Conservation (phyloP, 352 stramenopile genomes). For the Phytophthora agathidicida region DNA sequence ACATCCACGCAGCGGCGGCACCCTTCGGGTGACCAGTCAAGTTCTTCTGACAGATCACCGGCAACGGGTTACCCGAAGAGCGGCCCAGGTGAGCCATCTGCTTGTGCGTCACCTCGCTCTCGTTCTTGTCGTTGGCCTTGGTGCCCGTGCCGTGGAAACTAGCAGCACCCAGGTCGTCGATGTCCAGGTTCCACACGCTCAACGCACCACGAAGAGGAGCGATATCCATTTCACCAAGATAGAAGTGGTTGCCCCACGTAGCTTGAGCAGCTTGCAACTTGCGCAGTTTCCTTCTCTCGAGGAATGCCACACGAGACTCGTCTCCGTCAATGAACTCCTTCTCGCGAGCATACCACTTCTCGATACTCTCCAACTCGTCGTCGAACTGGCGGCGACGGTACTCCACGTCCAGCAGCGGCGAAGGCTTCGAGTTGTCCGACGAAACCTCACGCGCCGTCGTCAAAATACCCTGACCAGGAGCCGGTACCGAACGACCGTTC, state of each 20-base stretch:
- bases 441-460: slow-evolving; percentile 76
- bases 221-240: slow-evolving; percentile 59
- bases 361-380: slow-evolving; percentile 69
- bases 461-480: slow-evolving; percentile 86
- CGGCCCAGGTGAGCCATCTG: slow-evolving; percentile 82
- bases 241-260: slow-evolving; percentile 78
- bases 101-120: slow-evolving; percentile 88
- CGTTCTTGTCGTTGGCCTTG: slow-evolving; percentile 88
- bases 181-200: slow-evolving; percentile 75
- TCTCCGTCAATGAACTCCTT: slow-evolving; percentile 45
- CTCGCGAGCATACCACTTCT: slow-evolving; percentile 73
- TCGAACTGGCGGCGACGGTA: slow-evolving; percentile 84
- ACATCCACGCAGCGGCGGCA: slow-evolving; percentile 80
- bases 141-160: slow-evolving; percentile 89
- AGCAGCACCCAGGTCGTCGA: slow-evolving; percentile 83
- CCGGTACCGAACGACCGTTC: slow-evolving; percentile 83
- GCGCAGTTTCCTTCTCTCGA: slow-evolving; percentile 69
- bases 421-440: slow-evolving; percentile 30
- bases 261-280: slow-evolving; percentile 73
- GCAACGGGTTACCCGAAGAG: slow-evolving; percentile 73
- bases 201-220: slow-evolving; percentile 79
- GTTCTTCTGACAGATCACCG: slow-evolving; percentile 85
- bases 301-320: slow-evolving; percentile 46
- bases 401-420: slow-evolving; percentile 68
- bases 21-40: slow-evolving; percentile 87